phyloP scores from a whole-genome alignment of 225 moss, liverwort and hornwort genomes.

The Marchantia polymorpha region DNA sequence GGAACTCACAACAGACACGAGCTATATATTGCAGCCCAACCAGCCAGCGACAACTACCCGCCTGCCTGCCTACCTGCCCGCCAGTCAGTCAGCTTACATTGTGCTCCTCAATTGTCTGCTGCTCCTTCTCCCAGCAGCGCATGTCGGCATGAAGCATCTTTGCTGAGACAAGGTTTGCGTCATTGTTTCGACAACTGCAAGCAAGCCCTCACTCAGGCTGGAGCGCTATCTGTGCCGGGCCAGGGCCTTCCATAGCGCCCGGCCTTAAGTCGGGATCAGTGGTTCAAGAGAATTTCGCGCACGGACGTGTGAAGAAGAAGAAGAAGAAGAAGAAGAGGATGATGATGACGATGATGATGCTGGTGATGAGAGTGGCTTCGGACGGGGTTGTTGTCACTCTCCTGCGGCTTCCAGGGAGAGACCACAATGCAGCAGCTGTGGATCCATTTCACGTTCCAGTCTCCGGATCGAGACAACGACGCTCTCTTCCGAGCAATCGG shows the following conservation, averaged over 20 bases:
- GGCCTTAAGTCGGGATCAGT: neutral
- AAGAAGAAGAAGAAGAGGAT: neutral
- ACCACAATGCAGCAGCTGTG: too few species aligned
- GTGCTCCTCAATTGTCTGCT: neutral
- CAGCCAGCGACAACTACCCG: neutral
- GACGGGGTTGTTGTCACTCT: too few species aligned
- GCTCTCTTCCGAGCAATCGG: too few species aligned
- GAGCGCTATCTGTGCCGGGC: too few species aligned
- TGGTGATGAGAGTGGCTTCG: neutral
- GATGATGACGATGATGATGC: neutral
- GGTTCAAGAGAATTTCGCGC: neutral
- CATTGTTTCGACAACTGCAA: neutral
- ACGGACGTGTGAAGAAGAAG: neutral
- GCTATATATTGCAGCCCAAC: slow-evolving; percentile 8
- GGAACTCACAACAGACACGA: slow-evolving; percentile 21
- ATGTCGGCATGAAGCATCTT: neutral
- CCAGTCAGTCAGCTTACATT: neutral
- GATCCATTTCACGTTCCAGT: too few species aligned
- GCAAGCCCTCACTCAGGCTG: neutral
- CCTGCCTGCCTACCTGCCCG: too few species aligned
- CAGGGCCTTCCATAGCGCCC: neutral
- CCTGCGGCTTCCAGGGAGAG: too few species aligned
- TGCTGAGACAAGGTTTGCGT: neutral
- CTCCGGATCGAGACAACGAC: too few species aligned
- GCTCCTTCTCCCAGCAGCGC: neutral